phyloP scores from a whole-genome alignment of 352 stramenopile genomes.

The Phytophthora fragariae region DNA sequence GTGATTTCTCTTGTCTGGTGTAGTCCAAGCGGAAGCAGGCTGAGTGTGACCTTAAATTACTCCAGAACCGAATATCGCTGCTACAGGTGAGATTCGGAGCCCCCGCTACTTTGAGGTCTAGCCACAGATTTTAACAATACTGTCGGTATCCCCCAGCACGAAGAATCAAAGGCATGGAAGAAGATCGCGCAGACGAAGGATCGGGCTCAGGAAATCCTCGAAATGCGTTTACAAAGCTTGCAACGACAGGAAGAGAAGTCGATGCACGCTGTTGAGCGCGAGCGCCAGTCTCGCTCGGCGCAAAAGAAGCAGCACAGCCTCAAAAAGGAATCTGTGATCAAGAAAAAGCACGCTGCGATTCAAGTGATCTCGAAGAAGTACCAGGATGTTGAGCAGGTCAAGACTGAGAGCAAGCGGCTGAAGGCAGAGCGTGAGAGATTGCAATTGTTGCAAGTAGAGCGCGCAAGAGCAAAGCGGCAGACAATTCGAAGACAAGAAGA shows the following conservation, averaged over 20 bases:
- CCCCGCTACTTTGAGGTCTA: neutral
- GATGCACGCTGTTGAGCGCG: constrained; percentile 45
- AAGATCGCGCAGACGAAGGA: constrained; percentile 85
- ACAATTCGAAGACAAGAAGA: constrained; percentile 66
- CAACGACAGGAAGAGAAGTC: constrained; percentile 59
- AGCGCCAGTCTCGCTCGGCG: constrained; percentile 52
- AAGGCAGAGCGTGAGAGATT: constrained; percentile 68
- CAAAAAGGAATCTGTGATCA: constrained; percentile 79
- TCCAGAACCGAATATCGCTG: constrained; percentile 76
- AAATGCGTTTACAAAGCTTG: constrained; percentile 62
- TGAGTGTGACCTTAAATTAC: constrained; percentile 74
- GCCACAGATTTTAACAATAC: neutral
- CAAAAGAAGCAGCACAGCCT: constrained; percentile 67
- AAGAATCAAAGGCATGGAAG: constrained; percentile 81
- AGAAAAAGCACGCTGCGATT: constrained; percentile 79
- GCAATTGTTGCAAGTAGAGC: constrained; percentile 60
- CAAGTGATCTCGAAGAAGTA: constrained; percentile 81
- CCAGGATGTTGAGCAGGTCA: constrained; percentile 81
- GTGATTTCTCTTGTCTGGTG: neutral
- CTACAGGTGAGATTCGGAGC: constrained; percentile 48
- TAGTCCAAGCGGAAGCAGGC: constrained; percentile 79
- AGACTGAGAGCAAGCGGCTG: constrained; percentile 68
- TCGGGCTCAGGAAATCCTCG: constrained; percentile 72
- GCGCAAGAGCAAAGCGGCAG: constrained; percentile 63
- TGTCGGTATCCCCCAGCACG: constrained; percentile 44